Percentiles rank a stretch among this genome's conserved stretches.
Conservation (phyloP, 148 eudicot species). For the Nepenthes mirabilis region DNA sequence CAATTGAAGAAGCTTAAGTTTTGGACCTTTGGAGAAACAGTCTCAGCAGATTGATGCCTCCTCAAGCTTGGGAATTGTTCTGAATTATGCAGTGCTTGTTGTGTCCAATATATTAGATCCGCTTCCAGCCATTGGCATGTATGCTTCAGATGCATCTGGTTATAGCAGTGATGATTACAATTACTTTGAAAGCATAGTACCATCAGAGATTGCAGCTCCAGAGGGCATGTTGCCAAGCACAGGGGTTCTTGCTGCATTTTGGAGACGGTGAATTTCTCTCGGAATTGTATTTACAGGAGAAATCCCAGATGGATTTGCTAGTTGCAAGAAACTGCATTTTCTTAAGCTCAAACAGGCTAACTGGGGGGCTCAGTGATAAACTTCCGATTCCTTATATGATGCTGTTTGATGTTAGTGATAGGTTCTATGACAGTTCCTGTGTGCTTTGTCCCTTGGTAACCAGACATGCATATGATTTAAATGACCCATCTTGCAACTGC, state of each 20-base stretch:
- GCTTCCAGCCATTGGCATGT: not conserved
- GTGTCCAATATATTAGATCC: conserved; percentile 20
- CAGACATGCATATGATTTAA: not conserved
- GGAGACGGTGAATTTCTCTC: conserved; percentile 27
- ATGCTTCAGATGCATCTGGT: not conserved
- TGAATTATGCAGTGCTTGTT: conserved; percentile 39
- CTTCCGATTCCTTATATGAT: conserved; percentile 20
- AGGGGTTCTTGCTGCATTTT: conserved; percentile 17
- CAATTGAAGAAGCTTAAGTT: conserved; percentile 34
- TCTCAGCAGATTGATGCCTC: conserved; percentile 35
- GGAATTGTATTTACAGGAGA: conserved; percentile 15
- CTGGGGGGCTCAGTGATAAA: conserved; percentile 14
- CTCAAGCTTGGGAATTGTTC: conserved; percentile 33
- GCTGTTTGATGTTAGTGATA: conserved; percentile 17
- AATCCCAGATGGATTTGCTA: conserved; percentile 14
- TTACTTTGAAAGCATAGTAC: conserved; percentile 35
- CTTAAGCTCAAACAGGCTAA: conserved; percentile 31
- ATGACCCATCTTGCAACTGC: conserved; percentile 6
- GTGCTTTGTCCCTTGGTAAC: conserved; percentile 2
- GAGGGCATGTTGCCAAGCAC: conserved; percentile 22
- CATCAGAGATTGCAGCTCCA: conserved; percentile 24
- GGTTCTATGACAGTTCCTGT: conserved; percentile 7
- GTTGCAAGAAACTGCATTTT: conserved; percentile 27
- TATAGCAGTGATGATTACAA: conserved; percentile 18
- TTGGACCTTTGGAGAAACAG: conserved; percentile 49